Evolutionary conservation across 495 filamentous ascomycete species (phyloP).

Genomic region (Penicillium cosmopolitanum): DNA sequence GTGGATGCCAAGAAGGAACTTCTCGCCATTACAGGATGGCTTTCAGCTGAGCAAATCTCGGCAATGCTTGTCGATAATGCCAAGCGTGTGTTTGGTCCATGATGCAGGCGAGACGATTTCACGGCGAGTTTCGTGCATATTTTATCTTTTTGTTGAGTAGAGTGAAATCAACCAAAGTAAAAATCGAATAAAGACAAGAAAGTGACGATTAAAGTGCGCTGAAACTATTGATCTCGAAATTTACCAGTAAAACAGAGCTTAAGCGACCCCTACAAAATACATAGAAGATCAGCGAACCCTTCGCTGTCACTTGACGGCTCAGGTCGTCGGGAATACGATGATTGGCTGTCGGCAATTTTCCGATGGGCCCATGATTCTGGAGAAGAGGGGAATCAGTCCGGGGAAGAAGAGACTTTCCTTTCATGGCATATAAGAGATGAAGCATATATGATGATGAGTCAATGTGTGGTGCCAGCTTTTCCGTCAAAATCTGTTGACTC

Average conservation of each 20-base stretch:
- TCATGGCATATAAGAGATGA: not conserved
- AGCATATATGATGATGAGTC: not conserved
- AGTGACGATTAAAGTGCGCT: no score
- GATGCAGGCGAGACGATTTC: not conserved
- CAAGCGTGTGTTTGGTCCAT: slow-evolving; percentile 11
- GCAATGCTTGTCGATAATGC: slow-evolving; percentile 22
- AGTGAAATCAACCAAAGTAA: no score
- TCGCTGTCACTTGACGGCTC: not conserved
- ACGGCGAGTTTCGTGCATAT: not conserved
- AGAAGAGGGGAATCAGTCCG: slow-evolving; percentile 6
- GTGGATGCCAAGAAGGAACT: slow-evolving; percentile 16
- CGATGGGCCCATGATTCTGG: slow-evolving; percentile 10
- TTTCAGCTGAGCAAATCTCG: slow-evolving; percentile 15
- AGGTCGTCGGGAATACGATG: not conserved
- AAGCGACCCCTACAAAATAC: not conserved
- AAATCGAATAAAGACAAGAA: no score
- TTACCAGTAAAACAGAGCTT: not conserved
- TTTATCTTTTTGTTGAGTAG: not conserved
- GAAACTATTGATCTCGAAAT: no score
- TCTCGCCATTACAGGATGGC: slow-evolving; percentile 11
- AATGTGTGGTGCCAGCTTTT: not conserved
- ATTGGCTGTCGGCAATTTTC: slow-evolving; percentile 13
- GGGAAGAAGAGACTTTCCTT: slow-evolving; percentile 8
- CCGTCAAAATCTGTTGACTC: not conserved
- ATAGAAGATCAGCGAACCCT: no score